Conservation (phyloP, 2,329 filamentous ascomycete genomes). For the Arthroderma sp. region DNA sequence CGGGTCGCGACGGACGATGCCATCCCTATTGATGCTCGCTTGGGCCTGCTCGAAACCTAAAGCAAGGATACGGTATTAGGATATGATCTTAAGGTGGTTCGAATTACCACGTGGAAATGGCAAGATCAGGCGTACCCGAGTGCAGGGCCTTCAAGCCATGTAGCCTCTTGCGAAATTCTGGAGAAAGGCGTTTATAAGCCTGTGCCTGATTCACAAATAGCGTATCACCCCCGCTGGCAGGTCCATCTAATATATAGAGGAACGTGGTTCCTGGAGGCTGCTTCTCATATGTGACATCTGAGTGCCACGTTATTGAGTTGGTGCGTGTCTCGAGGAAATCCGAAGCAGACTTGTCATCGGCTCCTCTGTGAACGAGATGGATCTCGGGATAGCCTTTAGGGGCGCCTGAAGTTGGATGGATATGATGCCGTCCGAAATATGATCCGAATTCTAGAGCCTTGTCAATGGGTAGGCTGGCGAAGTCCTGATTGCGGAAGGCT, state of each 20-base stretch:
- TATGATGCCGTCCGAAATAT: slow-evolving; percentile 71
- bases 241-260: slow-evolving; percentile 73
- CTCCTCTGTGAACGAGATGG: slow-evolving; percentile 64
- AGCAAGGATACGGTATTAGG: neutral
- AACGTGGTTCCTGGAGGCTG: slow-evolving; percentile 87
- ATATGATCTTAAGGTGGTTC: neutral
- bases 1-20: slow-evolving; percentile 62
- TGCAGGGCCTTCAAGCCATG: slow-evolving; percentile 72
- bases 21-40: slow-evolving; percentile 50
- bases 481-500: slow-evolving; percentile 60
- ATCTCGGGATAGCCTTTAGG: slow-evolving; percentile 62
- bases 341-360: slow-evolving; percentile 46
- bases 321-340: slow-evolving; percentile 57
- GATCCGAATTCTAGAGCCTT: slow-evolving; percentile 56
- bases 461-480: slow-evolving; percentile 54
- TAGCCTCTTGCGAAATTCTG: slow-evolving; percentile 63
- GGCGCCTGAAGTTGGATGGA: slow-evolving; percentile 65
- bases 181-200: slow-evolving; percentile 69
- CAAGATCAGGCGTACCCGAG: slow-evolving; percentile 43
- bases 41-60: slow-evolving; percentile 56
- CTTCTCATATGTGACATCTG: slow-evolving; percentile 73
- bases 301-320: slow-evolving; percentile 78
- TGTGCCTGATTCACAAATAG: slow-evolving; percentile 67
- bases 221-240: slow-evolving; percentile 69
- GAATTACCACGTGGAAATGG: neutral